These are phyloP conservation scores for Sphagnum contortum DNA, from an alignment of 225 moss, liverwort and hornwort genomes.

Conservation along the genomic window DNA sequence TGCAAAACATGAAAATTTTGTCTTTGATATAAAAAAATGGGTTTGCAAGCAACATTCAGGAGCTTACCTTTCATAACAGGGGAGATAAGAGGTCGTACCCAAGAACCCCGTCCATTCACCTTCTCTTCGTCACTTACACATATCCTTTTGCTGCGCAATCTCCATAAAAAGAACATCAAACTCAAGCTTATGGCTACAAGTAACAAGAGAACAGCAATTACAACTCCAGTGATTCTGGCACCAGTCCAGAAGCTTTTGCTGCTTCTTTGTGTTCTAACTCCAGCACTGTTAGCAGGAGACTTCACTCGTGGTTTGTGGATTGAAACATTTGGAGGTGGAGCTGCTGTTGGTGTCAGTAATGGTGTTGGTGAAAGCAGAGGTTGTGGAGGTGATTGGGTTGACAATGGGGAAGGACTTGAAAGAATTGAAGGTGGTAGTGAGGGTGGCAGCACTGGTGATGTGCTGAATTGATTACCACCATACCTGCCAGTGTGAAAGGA, in stretches of 20 bases:
- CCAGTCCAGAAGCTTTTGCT: conserved; percentile 5
- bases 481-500: conserved; percentile 11
- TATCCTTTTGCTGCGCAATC: conserved; percentile 28
- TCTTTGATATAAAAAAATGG: background rate
- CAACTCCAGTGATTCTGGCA: conserved; percentile 30
- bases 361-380: background rate
- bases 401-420: too few relatives aligned
- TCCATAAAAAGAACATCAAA: conserved; percentile 26
- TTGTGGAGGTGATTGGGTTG: background rate
- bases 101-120: conserved; percentile 34
- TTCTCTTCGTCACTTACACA: conserved; percentile 21
- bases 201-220: conserved; percentile 21
- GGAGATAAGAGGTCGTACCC: conserved; percentile 63
- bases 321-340: conserved; percentile 4
- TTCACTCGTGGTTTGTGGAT: conserved; percentile 7
- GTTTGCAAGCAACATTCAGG: background rate
- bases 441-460: conserved; percentile 39
- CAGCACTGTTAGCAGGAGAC: background rate
- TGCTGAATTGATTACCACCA: conserved; percentile 33
- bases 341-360: background rate
- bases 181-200: conserved; percentile 12
- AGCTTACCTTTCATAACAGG: conserved; percentile 20
- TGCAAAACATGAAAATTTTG: too few relatives aligned
- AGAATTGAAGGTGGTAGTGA: conserved; percentile 12
- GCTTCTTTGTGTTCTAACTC: conserved; percentile 1